phyloP scores from a whole-genome alignment of 2,329 filamentous ascomycete species.

The Fusarium musae region DNA sequence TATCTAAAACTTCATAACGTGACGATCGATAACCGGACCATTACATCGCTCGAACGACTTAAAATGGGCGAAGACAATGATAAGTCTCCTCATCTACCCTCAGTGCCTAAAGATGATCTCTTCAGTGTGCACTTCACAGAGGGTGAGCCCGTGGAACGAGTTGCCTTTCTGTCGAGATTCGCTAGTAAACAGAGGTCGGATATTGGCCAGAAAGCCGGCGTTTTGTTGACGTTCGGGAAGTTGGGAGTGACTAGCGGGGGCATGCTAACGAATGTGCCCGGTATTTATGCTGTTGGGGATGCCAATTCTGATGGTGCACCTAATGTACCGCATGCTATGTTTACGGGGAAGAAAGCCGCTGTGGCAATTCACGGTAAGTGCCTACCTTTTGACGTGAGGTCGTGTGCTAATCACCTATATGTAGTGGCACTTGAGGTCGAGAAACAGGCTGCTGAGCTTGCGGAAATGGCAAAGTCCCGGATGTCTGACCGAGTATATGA shows the following conservation, averaged over 20 bases:
- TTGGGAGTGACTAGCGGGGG: slow-evolving; percentile 57
- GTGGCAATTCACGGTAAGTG: slow-evolving; percentile 67
- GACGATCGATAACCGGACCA: slow-evolving; percentile 65
- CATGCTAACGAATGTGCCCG: slow-evolving; percentile 61
- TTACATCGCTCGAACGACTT: slow-evolving; percentile 60
- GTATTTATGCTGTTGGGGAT: slow-evolving; percentile 69
- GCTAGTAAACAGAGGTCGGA: slow-evolving; percentile 58
- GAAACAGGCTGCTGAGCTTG: slow-evolving; percentile 50
- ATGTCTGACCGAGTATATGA: too few relatives aligned
- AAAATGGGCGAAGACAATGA: slow-evolving; percentile 50
- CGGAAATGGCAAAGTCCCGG: background rate
- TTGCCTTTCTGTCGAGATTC: slow-evolving; percentile 64
- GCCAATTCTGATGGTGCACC: slow-evolving; percentile 69
- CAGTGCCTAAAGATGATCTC: slow-evolving; percentile 61
- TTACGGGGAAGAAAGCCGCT: slow-evolving; percentile 66
- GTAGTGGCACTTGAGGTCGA: slow-evolving; percentile 57
- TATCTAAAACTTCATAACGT: slow-evolving; percentile 64
- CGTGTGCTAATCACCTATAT: fast-evolving
- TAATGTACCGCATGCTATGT: slow-evolving; percentile 71
- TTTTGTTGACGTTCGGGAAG: slow-evolving; percentile 56
- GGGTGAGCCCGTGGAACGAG: slow-evolving; percentile 57
- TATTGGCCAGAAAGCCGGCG: slow-evolving; percentile 59
- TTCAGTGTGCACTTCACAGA: slow-evolving; percentile 65
- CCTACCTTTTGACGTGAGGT: background rate
- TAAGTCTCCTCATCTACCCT: slow-evolving; percentile 55